Base-by-base conservation (phyloP, 2,329 filamentous ascomycete genomes). In the Cordyceps cateniannulata region DNA sequence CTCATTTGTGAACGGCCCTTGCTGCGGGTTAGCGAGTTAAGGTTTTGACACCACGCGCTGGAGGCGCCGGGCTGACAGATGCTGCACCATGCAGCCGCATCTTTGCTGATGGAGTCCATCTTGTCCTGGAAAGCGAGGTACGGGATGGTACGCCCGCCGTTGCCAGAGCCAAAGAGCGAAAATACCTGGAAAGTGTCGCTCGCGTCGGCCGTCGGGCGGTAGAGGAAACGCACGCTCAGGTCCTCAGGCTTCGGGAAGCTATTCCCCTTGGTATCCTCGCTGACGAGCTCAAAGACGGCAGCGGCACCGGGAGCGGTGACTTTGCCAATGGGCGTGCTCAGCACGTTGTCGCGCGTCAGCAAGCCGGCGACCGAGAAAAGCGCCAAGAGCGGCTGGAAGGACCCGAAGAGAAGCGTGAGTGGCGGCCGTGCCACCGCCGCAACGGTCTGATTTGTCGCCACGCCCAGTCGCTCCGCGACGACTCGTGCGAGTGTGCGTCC, bases 281-380 rank as follows among this genome's bases (percentile, higher is more conserved):
- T 71, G 38, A 77, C 71, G 20, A 86, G 71, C 75, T 96, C 92
- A 69, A 95, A 92, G 0, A 83, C 77, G 81, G 96, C 87, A 45
- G 84, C 82, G 1, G 86, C 87, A 0, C 91, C 91, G 42, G 91
- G 90, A 65, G 87, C 81, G 0, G 89, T 86, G 16, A 85, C 62
- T 2, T 62, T 64, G 3, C 69, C 69, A 57, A 74, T 72, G 65
- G 64, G 69, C 35, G 62, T 69, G 50, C 69, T 76, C 4, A 81
- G 77, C n/a, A 75, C 79, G 68, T 86, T 85, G 56, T 84, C 70
- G 0, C 71, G 68, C 53, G 76, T 77, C 5, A 76, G 75, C 8
- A 86, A 75, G 0, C 74, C 71, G 0, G 79, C 71, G 3, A 86
- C 72, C 1, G 77, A 72, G 65, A 83, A 82, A 65, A 86, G 85